Evolutionary conservation across 768 basidiomycete genomes (phyloP).

Genomic region (Pseudohyphozyma bogoriensis): DNA sequence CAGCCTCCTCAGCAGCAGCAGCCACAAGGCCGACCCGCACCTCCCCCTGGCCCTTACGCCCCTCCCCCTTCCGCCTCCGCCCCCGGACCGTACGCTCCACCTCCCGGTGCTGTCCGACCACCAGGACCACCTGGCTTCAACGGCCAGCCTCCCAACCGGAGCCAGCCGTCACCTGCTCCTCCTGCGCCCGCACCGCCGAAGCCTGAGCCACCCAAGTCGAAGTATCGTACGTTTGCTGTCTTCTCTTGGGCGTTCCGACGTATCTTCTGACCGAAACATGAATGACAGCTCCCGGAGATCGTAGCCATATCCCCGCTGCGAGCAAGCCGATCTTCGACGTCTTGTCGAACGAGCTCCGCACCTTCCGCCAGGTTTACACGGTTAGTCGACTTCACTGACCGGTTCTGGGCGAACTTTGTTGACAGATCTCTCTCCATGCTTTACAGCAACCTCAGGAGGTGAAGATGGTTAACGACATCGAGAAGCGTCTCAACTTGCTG

Average conservation of each 20-base stretch:
- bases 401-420: not conserved
- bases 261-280: not conserved
- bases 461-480: constrained; percentile 73
- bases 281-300: constrained; percentile 68
- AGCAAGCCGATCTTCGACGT: constrained; percentile 57
- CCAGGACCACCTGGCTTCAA: constrained; percentile 35
- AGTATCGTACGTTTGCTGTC: constrained; percentile 49
- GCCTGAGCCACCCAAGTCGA: constrained; percentile 39
- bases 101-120: constrained; percentile 33
- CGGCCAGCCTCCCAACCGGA: constrained; percentile 29
- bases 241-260: constrained; percentile 1
- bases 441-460: constrained; percentile 62
- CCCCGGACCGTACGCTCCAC: constrained; percentile 16
- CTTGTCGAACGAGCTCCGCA: constrained; percentile 53
- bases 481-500: constrained; percentile 69
- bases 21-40: not conserved
- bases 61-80: constrained; percentile 35
- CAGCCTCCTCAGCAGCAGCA: constrained; percentile 3
- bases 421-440: not conserved
- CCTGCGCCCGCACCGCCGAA: constrained; percentile 41
- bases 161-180: constrained; percentile 36
- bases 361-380: constrained; percentile 62
- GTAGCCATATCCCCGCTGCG: constrained; percentile 75
- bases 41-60: constrained; percentile 29
- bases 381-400: constrained; percentile 43